Evolutionary conservation across 495 filamentous ascomycete genomes (phyloP).

Genomic region (Hypomontagnella monticulosa): DNA sequence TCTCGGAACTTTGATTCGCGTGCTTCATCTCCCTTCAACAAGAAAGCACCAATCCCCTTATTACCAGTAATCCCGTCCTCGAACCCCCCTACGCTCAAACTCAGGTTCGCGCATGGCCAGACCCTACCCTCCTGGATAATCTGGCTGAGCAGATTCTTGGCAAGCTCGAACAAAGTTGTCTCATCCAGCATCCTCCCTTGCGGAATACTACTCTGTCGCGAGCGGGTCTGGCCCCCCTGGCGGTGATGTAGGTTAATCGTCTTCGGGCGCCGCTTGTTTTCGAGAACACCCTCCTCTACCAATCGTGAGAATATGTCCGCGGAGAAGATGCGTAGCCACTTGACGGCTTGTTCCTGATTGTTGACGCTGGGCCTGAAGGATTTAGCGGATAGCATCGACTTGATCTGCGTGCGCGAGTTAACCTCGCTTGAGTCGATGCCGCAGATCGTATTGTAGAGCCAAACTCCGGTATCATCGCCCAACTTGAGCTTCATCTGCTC

Average conservation of each 20-base stretch:
- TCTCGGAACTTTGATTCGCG: conserved; percentile 54
- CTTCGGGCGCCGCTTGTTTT: conserved; percentile 86
- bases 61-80: conserved; percentile 88
- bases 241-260: conserved; percentile 85
- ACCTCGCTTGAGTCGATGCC: conserved; percentile 90
- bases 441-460: conserved; percentile 87
- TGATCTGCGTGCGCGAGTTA: conserved; percentile 90
- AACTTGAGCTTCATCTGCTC: conserved; percentile 82
- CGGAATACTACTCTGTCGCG: conserved; percentile 79
- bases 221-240: conserved; percentile 73
- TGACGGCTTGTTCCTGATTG: conserved; percentile 78
- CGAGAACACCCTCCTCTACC: conserved; percentile 90
- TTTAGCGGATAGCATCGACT: conserved; percentile 98
- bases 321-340: conserved; percentile 91
- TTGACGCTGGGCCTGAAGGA: conserved; percentile 90
- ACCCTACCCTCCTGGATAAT: conserved; percentile 77
- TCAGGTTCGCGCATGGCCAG: conserved; percentile 90
- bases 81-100: conserved; percentile 85
- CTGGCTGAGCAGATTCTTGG: conserved; percentile 78
- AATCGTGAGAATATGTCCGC: conserved; percentile 91
- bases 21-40: conserved; percentile 81
- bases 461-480: conserved; percentile 85
- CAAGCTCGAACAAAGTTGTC: conserved; percentile 76
- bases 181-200: conserved; percentile 77
- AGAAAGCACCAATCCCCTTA: conserved; percentile 83